Evolutionary conservation across 1,139 yeast species (phyloP).

Genomic region (Martiniozyma asiatica): DNA sequence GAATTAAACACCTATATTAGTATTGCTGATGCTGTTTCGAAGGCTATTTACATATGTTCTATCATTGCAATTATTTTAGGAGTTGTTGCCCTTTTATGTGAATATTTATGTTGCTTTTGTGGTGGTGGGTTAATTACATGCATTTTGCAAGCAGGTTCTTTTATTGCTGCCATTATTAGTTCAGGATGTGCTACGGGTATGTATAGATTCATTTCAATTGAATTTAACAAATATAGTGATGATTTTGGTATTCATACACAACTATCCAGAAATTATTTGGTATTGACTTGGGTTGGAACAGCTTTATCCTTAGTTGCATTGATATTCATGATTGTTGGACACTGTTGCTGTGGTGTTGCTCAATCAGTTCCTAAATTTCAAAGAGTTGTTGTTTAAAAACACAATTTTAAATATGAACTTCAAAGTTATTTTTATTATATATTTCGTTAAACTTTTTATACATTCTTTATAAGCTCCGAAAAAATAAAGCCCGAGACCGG

Average conservation of each 20-base stretch:
- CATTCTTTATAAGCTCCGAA: too few species aligned
- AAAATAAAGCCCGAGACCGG: conserved; percentile 60
- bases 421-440: too few species aligned
- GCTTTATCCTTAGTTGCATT: conserved; percentile 27
- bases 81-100: conserved; percentile 30
- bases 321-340: conserved; percentile 26
- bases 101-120: conserved; percentile 17
- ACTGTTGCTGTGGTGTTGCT: conserved; percentile 7
- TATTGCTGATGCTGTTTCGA: conserved; percentile 29
- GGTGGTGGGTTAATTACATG: conserved; percentile 26
- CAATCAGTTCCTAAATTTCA: conserved; percentile 5
- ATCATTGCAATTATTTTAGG: conserved; percentile 31
- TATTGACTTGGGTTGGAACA: conserved; percentile 34
- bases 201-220: conserved; percentile 24
- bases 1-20: conserved; percentile 21
- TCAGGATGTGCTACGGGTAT: conserved; percentile 37
- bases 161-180: conserved; percentile 23
- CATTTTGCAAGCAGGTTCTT: conserved; percentile 21
- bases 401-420: too few species aligned
- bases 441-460: too few species aligned
- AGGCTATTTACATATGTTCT: conserved; percentile 34
- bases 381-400: conserved; percentile 4
- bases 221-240: conserved; percentile 26
- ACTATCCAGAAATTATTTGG: conserved; percentile 21
- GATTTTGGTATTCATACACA: conserved; percentile 29